phyloP scores from a whole-genome alignment of 106 monocot genomes.

The Allium fistulosum region DNA sequence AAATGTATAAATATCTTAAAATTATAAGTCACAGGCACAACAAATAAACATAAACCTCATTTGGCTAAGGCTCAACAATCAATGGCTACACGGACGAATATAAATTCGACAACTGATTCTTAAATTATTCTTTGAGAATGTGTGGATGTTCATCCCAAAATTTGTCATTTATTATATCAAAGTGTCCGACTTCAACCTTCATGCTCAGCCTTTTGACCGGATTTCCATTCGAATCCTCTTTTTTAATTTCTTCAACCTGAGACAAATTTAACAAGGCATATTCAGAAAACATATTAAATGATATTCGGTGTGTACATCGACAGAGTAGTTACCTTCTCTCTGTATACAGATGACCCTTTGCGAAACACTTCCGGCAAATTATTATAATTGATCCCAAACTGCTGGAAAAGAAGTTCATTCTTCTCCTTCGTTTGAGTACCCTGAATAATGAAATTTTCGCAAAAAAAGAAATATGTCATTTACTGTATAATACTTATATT shows the following conservation, averaged over 20 bases:
- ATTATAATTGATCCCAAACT: conserved; percentile 67
- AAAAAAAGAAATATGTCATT: too few species aligned
- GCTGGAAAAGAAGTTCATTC: conserved; percentile 64
- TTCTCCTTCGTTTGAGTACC: conserved; percentile 58
- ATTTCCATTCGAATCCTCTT: conserved; percentile 24
- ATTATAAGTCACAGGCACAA: too few species aligned
- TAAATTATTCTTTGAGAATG: conserved; percentile 31
- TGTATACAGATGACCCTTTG: conserved; percentile 74
- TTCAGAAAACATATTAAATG: not conserved
- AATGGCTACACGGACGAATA: too few species aligned
- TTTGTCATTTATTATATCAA: conserved; percentile 34
- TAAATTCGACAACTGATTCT: too few species aligned
- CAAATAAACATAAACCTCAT: too few species aligned
- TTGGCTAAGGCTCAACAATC: too few species aligned
- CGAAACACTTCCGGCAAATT: conserved; percentile 58
- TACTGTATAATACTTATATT: too few species aligned
- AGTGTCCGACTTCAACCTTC: conserved; percentile 30
- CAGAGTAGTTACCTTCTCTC: conserved; percentile 32
- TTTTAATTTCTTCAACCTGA: conserved; percentile 47
- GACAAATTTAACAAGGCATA: not conserved
- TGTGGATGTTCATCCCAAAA: conserved; percentile 54
- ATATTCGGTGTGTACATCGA: not conserved
- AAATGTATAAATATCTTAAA: too few species aligned
- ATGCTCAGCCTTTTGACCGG: conserved; percentile 25
- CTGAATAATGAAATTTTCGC: conserved; percentile 2